These are phyloP conservation scores for Aureobasidium sp. DNA, from an alignment of 2,329 filamentous ascomycete genomes.

Conservation along the genomic window DNA sequence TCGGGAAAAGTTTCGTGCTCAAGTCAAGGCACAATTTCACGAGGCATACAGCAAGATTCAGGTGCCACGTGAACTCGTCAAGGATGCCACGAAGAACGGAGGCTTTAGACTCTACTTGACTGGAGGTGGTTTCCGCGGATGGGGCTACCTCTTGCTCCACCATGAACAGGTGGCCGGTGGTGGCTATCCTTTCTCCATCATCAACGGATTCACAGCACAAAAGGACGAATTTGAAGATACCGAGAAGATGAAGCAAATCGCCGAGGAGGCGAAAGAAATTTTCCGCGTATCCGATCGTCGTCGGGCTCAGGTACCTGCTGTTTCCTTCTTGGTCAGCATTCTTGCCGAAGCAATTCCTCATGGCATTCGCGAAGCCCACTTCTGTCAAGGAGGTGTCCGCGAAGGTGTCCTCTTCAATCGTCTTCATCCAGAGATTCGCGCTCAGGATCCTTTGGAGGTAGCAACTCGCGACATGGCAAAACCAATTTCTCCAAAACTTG, in stretches of 20 bases:
- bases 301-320: conserved; percentile 74
- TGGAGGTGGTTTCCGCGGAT: conserved; percentile 83
- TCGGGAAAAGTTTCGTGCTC: conserved; percentile 27
- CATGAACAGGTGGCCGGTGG: conserved; percentile 56
- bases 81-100: conserved; percentile 34
- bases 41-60: conserved; percentile 10
- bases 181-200: conserved; percentile 76
- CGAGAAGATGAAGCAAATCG: conserved; percentile 37
- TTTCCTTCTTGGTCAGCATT: conserved; percentile 68
- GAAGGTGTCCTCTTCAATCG: conserved; percentile 70
- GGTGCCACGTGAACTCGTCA: conserved; percentile 22
- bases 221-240: conserved; percentile 56
- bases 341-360: conserved; percentile 63
- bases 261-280: conserved; percentile 28
- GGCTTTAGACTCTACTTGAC: conserved; percentile 73
- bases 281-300: conserved; percentile 76
- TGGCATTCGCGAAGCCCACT: conserved; percentile 60
- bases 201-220: conserved; percentile 68
- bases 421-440: conserved; percentile 51
- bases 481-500: conserved; percentile 31
- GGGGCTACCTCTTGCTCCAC: conserved; percentile 85
- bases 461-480: conserved; percentile 47
- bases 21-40: conserved; percentile 38
- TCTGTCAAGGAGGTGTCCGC: conserved; percentile 75
- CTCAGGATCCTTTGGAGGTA: conserved; percentile 56